Conservation (phyloP, 805 yeast genomes). For the Ogataea paraovalis region DNA sequence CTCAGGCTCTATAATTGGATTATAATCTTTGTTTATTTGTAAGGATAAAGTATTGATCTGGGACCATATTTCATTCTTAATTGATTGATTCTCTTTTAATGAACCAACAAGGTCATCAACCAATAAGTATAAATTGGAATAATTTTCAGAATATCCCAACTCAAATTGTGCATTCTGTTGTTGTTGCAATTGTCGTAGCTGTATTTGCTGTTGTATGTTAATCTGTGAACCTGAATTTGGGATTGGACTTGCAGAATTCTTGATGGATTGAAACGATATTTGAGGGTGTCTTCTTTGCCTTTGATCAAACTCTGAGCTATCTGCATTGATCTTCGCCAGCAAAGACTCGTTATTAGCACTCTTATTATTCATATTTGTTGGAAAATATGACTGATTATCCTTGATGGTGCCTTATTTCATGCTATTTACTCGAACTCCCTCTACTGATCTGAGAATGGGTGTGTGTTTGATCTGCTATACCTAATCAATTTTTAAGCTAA, state of each 20-base stretch:
- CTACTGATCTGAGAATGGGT: too few relatives aligned
- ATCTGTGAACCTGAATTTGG: background rate
- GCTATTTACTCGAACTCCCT: too few relatives aligned
- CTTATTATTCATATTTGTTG: background rate
- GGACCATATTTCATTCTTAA: slow-evolving; percentile 27
- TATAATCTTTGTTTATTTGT: slow-evolving; percentile 5
- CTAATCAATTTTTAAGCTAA: too few relatives aligned
- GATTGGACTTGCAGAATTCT: background rate
- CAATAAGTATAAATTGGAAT: slow-evolving; percentile 14
- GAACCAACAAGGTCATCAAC: slow-evolving; percentile 21
- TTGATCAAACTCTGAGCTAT: background rate
- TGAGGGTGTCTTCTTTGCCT: background rate
- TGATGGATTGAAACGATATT: background rate
- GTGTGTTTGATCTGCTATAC: too few relatives aligned
- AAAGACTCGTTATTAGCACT: background rate
- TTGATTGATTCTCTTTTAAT: slow-evolving; percentile 15
- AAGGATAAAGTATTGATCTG: slow-evolving; percentile 18
- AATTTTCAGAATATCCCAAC: slow-evolving; percentile 18
- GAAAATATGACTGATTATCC: background rate
- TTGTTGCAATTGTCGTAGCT: slow-evolving; percentile 2
- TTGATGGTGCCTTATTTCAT: too few relatives aligned
- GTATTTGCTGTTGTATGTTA: slow-evolving; percentile 3
- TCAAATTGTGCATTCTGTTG: slow-evolving; percentile 4
- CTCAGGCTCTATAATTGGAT: background rate
- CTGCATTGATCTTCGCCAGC: background rate